These are phyloP conservation scores for Acer negundo DNA, from an alignment of 345 rosid genomes.

Conservation along the genomic window DNA sequence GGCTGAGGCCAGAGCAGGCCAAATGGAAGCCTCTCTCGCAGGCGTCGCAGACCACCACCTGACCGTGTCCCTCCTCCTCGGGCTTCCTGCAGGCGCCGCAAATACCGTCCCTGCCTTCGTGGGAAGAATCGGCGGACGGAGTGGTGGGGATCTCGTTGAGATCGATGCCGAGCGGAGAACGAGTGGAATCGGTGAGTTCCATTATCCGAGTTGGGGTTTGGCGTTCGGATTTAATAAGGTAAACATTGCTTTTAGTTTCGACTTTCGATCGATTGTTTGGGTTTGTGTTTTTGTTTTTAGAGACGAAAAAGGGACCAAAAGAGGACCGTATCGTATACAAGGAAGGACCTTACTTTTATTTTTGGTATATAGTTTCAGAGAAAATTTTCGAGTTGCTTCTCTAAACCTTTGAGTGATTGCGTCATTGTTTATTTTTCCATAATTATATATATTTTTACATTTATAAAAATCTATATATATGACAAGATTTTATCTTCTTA, in stretches of 20 bases:
- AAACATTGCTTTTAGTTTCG: neutral
- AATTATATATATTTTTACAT: too few relatives aligned
- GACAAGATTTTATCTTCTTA: too few relatives aligned
- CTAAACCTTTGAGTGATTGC: neutral
- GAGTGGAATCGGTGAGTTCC: constrained; percentile 55
- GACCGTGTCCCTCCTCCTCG: constrained; percentile 36
- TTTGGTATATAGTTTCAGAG: neutral
- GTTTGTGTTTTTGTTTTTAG: neutral
- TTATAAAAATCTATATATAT: too few relatives aligned
- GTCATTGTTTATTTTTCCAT: neutral
- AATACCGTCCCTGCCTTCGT: constrained; percentile 28
- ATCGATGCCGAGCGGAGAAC: constrained; percentile 82
- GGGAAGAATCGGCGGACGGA: constrained; percentile 33
- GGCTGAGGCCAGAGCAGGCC: constrained; percentile 47
- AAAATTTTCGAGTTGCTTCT: neutral
- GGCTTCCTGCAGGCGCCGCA: constrained; percentile 66
- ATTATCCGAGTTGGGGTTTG: constrained; percentile 36
- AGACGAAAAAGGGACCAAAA: neutral
- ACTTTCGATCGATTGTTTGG: neutral
- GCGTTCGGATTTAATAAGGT: neutral
- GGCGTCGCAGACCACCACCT: constrained; percentile 81
- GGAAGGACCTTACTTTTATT: neutral
- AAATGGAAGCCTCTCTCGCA: constrained; percentile 89
- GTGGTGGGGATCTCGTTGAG: constrained; percentile 95
- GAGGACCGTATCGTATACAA: neutral